Percentiles rank a stretch among this genome's conserved stretches.
Conservation (phyloP, 768 basidiomycete genomes). For the Tephrocybe rancida region DNA sequence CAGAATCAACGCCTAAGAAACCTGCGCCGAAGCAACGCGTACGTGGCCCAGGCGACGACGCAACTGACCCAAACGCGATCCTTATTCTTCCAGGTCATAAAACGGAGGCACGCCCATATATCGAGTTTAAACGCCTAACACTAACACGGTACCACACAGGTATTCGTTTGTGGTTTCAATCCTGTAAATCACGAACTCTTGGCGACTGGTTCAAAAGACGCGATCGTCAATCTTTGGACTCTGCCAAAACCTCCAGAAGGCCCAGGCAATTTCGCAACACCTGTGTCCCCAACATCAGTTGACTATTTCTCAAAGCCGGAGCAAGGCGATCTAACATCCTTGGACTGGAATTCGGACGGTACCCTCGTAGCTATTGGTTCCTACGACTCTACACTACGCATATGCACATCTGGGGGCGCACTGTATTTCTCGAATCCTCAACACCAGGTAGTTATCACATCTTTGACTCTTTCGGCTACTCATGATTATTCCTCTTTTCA, state of each 20-base stretch:
- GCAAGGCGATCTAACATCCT: slow-evolving; percentile 68
- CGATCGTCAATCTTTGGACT: slow-evolving; percentile 74
- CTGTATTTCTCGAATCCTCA: slow-evolving; percentile 62
- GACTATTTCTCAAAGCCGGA: slow-evolving; percentile 49
- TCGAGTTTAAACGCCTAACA: not conserved
- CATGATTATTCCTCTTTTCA: slow-evolving; percentile 24
- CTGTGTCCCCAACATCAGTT: slow-evolving; percentile 41
- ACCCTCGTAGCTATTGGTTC: slow-evolving; percentile 76
- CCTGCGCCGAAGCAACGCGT: slow-evolving; percentile 32
- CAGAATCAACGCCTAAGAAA: slow-evolving; percentile 25
- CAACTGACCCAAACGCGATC: slow-evolving; percentile 41
- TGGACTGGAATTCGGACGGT: slow-evolving; percentile 80
- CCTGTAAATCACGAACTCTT: slow-evolving; percentile 60
- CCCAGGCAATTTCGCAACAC: slow-evolving; percentile 29
- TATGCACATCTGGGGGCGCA: slow-evolving; percentile 64
- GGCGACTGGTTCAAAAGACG: slow-evolving; percentile 82
- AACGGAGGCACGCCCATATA: slow-evolving; percentile 47
- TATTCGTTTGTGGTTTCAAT: slow-evolving; percentile 84
- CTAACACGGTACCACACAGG: slow-evolving; percentile 39
- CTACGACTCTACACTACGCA: slow-evolving; percentile 71
- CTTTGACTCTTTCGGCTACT: slow-evolving; percentile 14
- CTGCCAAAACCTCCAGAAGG: slow-evolving; percentile 45
- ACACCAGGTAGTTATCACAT: slow-evolving; percentile 57
- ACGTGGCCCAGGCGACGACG: slow-evolving; percentile 45
- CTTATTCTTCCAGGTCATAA: slow-evolving; percentile 60